Evolutionary conservation across 495 filamentous ascomycete genomes (phyloP), one percentile per base, ranked within the genome.

Genomic region (Penicillium parvum): DNA sequence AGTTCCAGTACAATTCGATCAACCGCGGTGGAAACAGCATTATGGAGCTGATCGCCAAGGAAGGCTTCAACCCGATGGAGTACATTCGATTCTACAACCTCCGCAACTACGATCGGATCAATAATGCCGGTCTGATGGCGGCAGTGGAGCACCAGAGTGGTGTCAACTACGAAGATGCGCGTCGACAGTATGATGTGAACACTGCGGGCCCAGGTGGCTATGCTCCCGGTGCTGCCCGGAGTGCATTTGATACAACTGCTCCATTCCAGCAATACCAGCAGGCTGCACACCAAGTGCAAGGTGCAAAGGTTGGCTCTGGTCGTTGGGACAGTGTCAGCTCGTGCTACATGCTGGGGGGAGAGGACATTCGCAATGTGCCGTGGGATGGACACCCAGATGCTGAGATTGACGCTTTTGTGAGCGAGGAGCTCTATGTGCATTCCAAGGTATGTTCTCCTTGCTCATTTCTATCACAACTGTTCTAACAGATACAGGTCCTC

Each of bases 21-120:
- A 90, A 83, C 64, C 80, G 92, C n/a, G 87, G 87, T 22, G 88
- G 88, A 2, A 70, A 84, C 64, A 88, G 83, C 52, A 96, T 96
- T 48, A 84, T 94, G 69, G 89, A 95, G 64, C 60, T 73, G 15
- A 76, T 95, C 41, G 73, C 75, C 36, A 79, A 79, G 48, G 78
- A 77, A 26, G 90, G 90, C 0, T 76, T 86, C 39, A 75, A 89
- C 43, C 78, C 81, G 0, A 79, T 79, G 57, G 73, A 86, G 10
- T 96, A 95, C 64, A 94, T 97, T 53, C 78, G 85, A 19, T 97
- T 96, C 71, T 97, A 95, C 71, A 97, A 97, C 63, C 74, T 97
- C 10, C 79, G 91, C 29, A 95, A 82, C 60, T 96, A 92, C 60
- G 91, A 97, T 58, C 83, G 89, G 9, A 86, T 97, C 64, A 95